phyloP scores from a whole-genome alignment of 1,139 yeast species.

The Yamadazyma triangularis region DNA sequence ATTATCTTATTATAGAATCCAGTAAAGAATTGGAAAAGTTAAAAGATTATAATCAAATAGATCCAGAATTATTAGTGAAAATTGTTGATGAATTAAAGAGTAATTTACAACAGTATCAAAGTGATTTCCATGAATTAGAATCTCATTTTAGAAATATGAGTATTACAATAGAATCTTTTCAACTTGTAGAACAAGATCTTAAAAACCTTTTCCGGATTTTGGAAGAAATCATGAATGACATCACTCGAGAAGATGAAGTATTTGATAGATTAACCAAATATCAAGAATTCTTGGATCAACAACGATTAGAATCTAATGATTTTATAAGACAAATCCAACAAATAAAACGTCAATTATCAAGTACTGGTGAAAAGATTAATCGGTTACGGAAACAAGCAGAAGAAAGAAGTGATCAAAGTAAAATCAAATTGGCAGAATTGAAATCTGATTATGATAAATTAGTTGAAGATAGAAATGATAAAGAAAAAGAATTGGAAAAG shows the following conservation, averaged over 20 bases:
- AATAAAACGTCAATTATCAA: constrained; percentile 48
- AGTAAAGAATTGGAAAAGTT: constrained; percentile 58
- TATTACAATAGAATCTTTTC: constrained; percentile 57
- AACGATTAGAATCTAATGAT: constrained; percentile 42
- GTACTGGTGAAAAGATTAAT: constrained; percentile 49
- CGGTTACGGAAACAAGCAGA: constrained; percentile 48
- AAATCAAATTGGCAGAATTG: constrained; percentile 40
- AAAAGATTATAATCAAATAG: constrained; percentile 56
- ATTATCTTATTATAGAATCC: constrained; percentile 49
- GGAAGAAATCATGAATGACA: constrained; percentile 55
- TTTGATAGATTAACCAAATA: constrained; percentile 32
- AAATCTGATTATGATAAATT: constrained; percentile 45
- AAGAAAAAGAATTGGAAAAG: constrained; percentile 49
- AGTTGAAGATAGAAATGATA: constrained; percentile 46
- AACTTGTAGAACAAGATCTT: constrained; percentile 51
- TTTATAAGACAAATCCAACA: constrained; percentile 48
- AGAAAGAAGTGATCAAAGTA: constrained; percentile 41
- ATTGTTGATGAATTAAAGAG: constrained; percentile 52
- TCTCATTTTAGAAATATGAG: constrained; percentile 47
- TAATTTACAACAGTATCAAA: constrained; percentile 42
- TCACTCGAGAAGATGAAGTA: constrained; percentile 44
- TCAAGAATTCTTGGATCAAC: constrained; percentile 46
- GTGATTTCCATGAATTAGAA: constrained; percentile 40
- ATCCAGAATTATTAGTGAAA: constrained; percentile 53
- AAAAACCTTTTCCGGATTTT: constrained; percentile 46